A percentile compares a stretch with the other conserved stretches of the same genome.
Evolutionary conservation across 1,284 basidiomycete species (phyloP).

Genomic region (Pseudomicrostroma phylloplanum): DNA sequence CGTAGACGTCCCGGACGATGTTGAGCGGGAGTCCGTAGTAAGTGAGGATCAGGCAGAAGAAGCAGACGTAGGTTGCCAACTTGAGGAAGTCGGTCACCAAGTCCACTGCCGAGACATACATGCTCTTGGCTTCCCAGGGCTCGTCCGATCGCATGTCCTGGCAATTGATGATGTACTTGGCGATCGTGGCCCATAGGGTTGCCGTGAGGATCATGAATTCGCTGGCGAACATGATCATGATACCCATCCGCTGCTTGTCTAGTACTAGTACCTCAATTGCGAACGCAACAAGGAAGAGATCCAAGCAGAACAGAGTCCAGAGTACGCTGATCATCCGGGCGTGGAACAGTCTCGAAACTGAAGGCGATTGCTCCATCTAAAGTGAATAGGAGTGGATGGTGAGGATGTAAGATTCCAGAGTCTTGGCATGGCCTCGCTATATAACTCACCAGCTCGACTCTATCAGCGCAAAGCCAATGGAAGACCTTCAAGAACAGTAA

Average conservation of each 20-base stretch:
- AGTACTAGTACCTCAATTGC: conserved; percentile 59
- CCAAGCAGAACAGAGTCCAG: conserved; percentile 63
- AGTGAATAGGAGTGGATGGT: neutral
- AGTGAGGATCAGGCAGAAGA: conserved; percentile 87
- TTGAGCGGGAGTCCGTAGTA: conserved; percentile 95
- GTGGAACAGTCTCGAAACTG: conserved; percentile 75
- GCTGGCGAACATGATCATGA: conserved; percentile 82
- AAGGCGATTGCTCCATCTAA: conserved; percentile 88
- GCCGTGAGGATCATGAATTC: conserved; percentile 81
- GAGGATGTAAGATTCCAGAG: neutral
- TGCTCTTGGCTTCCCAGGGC: conserved; percentile 91
- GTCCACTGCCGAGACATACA: conserved; percentile 93
- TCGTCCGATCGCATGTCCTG: conserved; percentile 60
- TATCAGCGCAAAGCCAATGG: conserved; percentile 90
- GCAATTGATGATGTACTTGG: conserved; percentile 78
- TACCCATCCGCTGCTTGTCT: conserved; percentile 56
- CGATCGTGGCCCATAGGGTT: conserved; percentile 68
- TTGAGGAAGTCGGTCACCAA: conserved; percentile 89
- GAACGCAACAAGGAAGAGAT: conserved; percentile 66
- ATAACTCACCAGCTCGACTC: conserved; percentile 81
- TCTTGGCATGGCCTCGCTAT: neutral
- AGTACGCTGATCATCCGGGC: conserved; percentile 71
- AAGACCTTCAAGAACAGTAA: conserved; percentile 93
- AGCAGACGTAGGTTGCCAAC: conserved; percentile 73
- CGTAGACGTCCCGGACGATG: conserved; percentile 91